Evolutionary conservation across 2,329 filamentous ascomycete genomes (phyloP).

Genomic region (Fusarium sterilihyphosum): DNA sequence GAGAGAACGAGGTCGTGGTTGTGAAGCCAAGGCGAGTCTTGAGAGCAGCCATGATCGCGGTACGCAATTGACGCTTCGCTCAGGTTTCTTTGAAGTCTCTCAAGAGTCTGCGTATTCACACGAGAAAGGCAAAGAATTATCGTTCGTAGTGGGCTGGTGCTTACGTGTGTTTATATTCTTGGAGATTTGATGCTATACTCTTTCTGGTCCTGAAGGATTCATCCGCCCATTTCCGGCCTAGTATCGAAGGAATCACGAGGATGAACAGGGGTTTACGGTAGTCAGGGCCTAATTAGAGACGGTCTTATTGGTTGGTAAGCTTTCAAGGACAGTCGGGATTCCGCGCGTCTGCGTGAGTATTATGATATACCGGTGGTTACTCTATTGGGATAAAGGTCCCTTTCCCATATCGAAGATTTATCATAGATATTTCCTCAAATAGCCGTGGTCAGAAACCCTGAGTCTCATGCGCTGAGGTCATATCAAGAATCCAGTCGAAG

Average conservation of each 20-base stretch:
- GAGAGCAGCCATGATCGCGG: background rate
- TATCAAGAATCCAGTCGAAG: too few relatives aligned
- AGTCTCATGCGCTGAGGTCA: background rate
- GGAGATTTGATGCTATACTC: background rate
- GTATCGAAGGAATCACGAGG: background rate
- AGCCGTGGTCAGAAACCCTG: too few relatives aligned
- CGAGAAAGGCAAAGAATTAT: background rate
- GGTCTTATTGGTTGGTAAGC: background rate
- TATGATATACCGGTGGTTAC: background rate
- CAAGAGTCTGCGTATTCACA: accelerated
- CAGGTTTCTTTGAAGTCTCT: background rate
- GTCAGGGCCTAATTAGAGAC: background rate
- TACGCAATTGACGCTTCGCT: background rate
- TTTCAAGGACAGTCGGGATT: background rate
- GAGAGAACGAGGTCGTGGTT: background rate
- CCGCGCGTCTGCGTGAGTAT: background rate
- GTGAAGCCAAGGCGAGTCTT: slow-evolving; percentile 3
- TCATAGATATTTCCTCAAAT: background rate
- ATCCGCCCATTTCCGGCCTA: background rate
- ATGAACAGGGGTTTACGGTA: background rate
- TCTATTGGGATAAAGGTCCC: background rate
- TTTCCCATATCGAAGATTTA: background rate
- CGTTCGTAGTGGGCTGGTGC: background rate
- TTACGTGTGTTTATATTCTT: background rate
- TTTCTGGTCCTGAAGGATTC: background rate